These are phyloP conservation scores for Litchi chinensis DNA, from an alignment of 345 rosid genomes.

Conservation along the genomic window DNA sequence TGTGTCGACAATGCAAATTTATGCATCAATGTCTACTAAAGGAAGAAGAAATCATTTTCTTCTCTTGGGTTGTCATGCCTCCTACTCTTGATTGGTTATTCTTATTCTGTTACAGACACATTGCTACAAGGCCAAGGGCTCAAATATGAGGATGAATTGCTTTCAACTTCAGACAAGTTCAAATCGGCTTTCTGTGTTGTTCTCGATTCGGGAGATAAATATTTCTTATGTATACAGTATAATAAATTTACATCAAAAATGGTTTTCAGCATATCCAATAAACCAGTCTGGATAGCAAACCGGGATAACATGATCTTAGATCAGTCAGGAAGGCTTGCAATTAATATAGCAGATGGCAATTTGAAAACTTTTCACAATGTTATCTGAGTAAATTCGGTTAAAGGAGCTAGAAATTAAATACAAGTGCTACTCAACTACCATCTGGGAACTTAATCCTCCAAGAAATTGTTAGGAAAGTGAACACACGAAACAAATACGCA, in stretches of 20 bases:
- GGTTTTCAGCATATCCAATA: no score
- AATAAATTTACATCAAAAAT: not conserved
- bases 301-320: conserved; percentile 3
- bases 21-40: not conserved
- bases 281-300: conserved; percentile 24
- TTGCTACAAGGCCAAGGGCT: conserved; percentile 23
- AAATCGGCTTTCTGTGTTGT: conserved; percentile 9
- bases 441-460: conserved; percentile 41
- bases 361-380: not conserved
- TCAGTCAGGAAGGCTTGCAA: conserved; percentile 3
- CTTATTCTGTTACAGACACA: conserved; percentile 3
- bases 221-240: conserved; percentile 16
- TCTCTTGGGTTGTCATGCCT: not conserved
- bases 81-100: not conserved
- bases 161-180: conserved; percentile 17
- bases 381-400: not conserved
- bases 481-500: no score
- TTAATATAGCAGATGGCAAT: conserved; percentile 8
- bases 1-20: no score
- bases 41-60: conserved; percentile 8
- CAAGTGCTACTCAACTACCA: conserved; percentile 36
- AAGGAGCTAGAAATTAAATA: conserved; percentile 23
- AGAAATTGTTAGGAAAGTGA: no score
- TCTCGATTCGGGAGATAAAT: not conserved
- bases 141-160: not conserved